phyloP scores from a whole-genome alignment of 164 flowering plant species.

The Chimonanthus salicifolius region DNA sequence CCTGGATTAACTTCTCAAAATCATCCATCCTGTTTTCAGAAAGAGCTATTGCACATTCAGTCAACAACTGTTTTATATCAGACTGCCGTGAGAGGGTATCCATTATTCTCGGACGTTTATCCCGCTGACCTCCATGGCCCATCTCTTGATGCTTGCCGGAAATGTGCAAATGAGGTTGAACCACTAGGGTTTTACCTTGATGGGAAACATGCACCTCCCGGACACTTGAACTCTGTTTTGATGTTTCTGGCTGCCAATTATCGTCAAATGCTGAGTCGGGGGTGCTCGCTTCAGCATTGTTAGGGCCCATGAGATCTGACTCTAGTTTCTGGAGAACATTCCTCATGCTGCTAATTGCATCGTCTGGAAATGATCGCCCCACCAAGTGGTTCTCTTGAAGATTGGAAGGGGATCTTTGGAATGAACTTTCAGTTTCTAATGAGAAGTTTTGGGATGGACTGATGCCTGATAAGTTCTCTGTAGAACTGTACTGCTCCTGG shows the following conservation, averaged over 20 bases:
- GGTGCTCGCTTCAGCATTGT: conserved; percentile 32
- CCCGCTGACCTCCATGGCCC: conserved; percentile 23
- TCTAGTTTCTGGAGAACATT: conserved; percentile 55
- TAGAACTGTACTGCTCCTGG: conserved; percentile 55
- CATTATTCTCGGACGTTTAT: conserved; percentile 40
- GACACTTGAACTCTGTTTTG: conserved; percentile 29
- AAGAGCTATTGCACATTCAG: conserved; percentile 21
- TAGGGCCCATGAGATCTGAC: conserved; percentile 63
- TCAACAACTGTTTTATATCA: conserved; percentile 20
- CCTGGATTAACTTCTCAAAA: conserved; percentile 6
- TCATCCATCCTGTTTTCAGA: conserved; percentile 14
- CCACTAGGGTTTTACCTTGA: conserved; percentile 9
- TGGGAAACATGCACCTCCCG: conserved; percentile 19
- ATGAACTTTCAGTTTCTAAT: conserved; percentile 34
- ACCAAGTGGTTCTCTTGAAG: conserved; percentile 17
- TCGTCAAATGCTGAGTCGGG: conserved; percentile 26
- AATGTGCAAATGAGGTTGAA: conserved; percentile 27
- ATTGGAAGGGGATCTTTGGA: conserved; percentile 19
- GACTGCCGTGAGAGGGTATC: conserved; percentile 5
- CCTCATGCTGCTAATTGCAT: conserved; percentile 29
- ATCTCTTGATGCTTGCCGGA: conserved; percentile 19
- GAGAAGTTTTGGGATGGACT: conserved; percentile 52
- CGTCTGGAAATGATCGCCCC: conserved; percentile 15
- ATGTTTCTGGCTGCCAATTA: conserved; percentile 20
- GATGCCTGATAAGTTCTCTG: conserved; percentile 42